These are phyloP conservation scores for Rhizomucor miehei DNA, from an alignment of 371 early-diverging fungal species.

Conservation along the genomic window DNA sequence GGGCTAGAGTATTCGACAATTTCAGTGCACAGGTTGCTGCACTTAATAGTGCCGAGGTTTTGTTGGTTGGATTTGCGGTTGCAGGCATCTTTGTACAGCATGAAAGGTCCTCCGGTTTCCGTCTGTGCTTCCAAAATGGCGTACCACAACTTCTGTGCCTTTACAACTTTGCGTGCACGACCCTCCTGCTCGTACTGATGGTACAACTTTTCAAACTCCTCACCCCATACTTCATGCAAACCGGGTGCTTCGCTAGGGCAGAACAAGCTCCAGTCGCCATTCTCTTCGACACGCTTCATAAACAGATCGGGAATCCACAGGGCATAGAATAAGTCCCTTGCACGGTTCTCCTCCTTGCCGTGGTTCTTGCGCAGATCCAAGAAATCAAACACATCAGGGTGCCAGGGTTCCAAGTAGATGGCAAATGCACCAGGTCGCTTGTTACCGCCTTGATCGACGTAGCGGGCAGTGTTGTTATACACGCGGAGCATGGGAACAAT, in stretches of 20 bases:
- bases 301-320: constrained; percentile 99
- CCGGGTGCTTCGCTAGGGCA: constrained; percentile 97
- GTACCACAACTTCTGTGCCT: constrained; percentile 99
- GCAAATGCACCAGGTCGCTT: constrained; percentile 99
- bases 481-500: constrained; percentile 98
- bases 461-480: constrained; percentile 98
- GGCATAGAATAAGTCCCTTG: constrained; percentile 97
- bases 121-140: constrained; percentile 98
- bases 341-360: constrained; percentile 97
- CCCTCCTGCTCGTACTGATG: constrained; percentile 88
- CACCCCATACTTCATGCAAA: constrained; percentile 93
- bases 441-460: constrained; percentile 99
- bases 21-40: constrained; percentile 86
- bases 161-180: constrained; percentile 81
- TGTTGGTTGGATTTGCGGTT: constrained; percentile 98
- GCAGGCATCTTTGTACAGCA: constrained; percentile 96
- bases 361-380: constrained; percentile 98
- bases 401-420: constrained; percentile 99
- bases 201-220: constrained; percentile 93
- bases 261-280: constrained; percentile 96
- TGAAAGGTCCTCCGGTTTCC: constrained; percentile 99
- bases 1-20: constrained; percentile 96
- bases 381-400: constrained; percentile 98
- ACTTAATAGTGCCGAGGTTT: constrained; percentile 96
- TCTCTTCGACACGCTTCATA: constrained; percentile 96